phyloP scores from a whole-genome alignment of 2,329 filamentous ascomycete species.

The Talaromyces sp. region DNA sequence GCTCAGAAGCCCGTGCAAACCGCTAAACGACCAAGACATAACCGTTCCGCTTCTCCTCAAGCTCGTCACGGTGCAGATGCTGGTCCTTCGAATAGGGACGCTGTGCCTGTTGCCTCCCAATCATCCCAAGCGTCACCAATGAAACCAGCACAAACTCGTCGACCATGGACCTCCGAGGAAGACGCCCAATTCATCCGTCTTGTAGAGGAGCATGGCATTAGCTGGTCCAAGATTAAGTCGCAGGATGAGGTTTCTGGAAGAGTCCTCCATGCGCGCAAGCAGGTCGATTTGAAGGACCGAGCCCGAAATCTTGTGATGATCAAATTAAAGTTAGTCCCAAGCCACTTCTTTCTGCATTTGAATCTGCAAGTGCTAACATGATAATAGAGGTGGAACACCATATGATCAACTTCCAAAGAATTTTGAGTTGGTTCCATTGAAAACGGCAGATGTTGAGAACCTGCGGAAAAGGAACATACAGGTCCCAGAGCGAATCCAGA shows the following conservation, averaged over 20 bases:
- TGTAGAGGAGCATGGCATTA: constrained; percentile 46
- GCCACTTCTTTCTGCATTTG: background rate
- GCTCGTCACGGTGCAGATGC: background rate
- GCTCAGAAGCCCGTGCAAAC: constrained; percentile 17
- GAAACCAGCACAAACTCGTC: constrained; percentile 20
- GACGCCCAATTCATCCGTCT: constrained; percentile 46
- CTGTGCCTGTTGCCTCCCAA: background rate
- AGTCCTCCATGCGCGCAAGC: constrained; percentile 32
- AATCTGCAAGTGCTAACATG: constrained; percentile 2
- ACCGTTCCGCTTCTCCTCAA: background rate
- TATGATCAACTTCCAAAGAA: constrained; percentile 38
- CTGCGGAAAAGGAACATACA: constrained; percentile 10
- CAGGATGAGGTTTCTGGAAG: constrained; percentile 23
- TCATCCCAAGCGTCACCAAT: constrained; percentile 1
- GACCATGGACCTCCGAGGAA: constrained; percentile 42
- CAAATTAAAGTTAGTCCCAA: constrained; percentile 40
- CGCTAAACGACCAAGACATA: constrained; percentile 8
- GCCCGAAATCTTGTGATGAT: constrained; percentile 53
- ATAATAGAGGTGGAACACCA: constrained; percentile 26
- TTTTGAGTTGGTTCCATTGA: constrained; percentile 44
- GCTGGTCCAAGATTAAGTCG: constrained; percentile 48
- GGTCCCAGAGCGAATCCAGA: constrained; percentile 4
- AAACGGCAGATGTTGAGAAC: constrained; percentile 19
- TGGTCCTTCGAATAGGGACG: background rate
- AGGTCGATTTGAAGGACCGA: constrained; percentile 55